Percentiles rank a stretch among this genome's conserved stretches.
Conservation (phyloP, 805 yeast genomes). For the Cyberlindnera amylophila region DNA sequence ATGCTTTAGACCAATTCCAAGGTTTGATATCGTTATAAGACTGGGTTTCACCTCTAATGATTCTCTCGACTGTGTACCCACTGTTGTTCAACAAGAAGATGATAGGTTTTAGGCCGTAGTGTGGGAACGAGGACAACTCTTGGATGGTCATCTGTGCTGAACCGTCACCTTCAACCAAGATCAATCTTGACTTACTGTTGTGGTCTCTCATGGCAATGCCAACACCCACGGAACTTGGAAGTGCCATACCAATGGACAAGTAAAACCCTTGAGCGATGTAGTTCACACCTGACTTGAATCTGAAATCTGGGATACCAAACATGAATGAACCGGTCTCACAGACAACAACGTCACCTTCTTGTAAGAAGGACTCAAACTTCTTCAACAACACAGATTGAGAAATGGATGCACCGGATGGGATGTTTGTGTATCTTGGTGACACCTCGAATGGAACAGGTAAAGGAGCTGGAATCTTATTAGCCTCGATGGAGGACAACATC, state of each 20-base stretch:
- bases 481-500: slow-evolving; percentile 37
- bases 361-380: slow-evolving; percentile 39
- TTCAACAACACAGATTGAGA: slow-evolving; percentile 46
- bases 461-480: slow-evolving; percentile 21
- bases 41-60: slow-evolving; percentile 73
- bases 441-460: slow-evolving; percentile 16
- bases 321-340: slow-evolving; percentile 82
- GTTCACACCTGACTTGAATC: slow-evolving; percentile 51
- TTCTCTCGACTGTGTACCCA: slow-evolving; percentile 89
- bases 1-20: slow-evolving; percentile 78
- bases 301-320: slow-evolving; percentile 69
- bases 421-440: slow-evolving; percentile 21
- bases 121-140: slow-evolving; percentile 65
- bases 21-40: slow-evolving; percentile 80
- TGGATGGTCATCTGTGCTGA: slow-evolving; percentile 93
- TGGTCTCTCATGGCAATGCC: slow-evolving; percentile 66
- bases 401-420: slow-evolving; percentile 31
- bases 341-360: slow-evolving; percentile 66
- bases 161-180: slow-evolving; percentile 87
- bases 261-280: slow-evolving; percentile 69
- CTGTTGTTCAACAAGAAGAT: slow-evolving; percentile 75
- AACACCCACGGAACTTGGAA: slow-evolving; percentile 84
- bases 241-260: slow-evolving; percentile 83
- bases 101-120: slow-evolving; percentile 59
- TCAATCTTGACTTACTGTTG: slow-evolving; percentile 47